phyloP scores from a whole-genome alignment of 345 rosid species.

The Bruguiera parviflora region DNA sequence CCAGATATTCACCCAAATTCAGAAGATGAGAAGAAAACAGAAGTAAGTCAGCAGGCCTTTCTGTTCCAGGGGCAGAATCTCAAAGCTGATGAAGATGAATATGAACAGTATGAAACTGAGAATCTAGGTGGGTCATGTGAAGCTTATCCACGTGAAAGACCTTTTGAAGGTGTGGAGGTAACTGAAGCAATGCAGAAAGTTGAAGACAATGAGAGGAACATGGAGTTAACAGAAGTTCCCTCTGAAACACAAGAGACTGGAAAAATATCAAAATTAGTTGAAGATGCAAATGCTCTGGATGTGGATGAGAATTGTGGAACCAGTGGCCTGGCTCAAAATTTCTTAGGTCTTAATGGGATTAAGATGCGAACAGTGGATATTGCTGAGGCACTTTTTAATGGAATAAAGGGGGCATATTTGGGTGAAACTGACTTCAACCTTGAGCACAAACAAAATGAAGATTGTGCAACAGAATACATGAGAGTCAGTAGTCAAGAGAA shows the following conservation, averaged over 20 bases:
- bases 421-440: constrained; percentile 27
- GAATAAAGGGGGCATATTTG: constrained; percentile 24
- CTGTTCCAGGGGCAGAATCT: constrained; percentile 14
- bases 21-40: constrained; percentile 27
- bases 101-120: constrained; percentile 21
- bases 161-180: constrained; percentile 20
- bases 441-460: constrained; percentile 38
- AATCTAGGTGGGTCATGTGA: constrained; percentile 25
- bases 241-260: constrained; percentile 33
- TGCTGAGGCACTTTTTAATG: constrained; percentile 28
- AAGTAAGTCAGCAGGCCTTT: constrained; percentile 27
- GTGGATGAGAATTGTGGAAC: constrained; percentile 38
- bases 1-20: constrained; percentile 31
- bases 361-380: constrained; percentile 36
- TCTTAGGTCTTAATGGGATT: constrained; percentile 30
- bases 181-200: constrained; percentile 20
- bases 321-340: constrained; percentile 33
- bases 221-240: constrained; percentile 29
- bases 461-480: constrained; percentile 24
- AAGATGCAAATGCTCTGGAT: constrained; percentile 34
- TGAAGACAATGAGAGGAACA: constrained; percentile 26
- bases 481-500: constrained; percentile 30
- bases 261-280: constrained; percentile 37
- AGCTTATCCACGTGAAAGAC: constrained; percentile 19
- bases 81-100: constrained; percentile 24